Conservation (phyloP, 169 alveolate genomes). For the Ophryocystis elektroscirrha region DNA sequence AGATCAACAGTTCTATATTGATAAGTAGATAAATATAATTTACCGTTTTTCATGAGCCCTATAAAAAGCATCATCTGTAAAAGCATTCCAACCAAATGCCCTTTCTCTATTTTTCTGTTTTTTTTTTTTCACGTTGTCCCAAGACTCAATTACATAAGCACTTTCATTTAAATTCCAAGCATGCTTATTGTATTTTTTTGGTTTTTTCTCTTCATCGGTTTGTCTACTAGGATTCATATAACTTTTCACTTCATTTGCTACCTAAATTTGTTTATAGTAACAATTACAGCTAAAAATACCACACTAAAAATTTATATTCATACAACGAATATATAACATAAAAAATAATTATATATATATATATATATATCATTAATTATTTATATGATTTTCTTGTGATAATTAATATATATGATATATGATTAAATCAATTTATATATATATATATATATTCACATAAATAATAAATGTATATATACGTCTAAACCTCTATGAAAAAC, state of each 20-base stretch:
- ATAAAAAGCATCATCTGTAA: constrained; percentile 57
- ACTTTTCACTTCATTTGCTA: constrained; percentile 14
- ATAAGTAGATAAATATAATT: neutral
- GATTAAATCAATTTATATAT: no score
- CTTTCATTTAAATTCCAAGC: neutral
- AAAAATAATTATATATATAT: neutral
- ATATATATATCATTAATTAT: neutral
- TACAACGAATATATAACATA: neutral
- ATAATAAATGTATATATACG: neutral
- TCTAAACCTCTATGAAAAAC: neutral
- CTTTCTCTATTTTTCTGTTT: constrained; percentile 27
- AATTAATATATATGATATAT: neutral
- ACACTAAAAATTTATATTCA: neutral
- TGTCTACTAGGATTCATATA: constrained; percentile 27
- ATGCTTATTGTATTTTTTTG: neutral
- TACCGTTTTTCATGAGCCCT: constrained; percentile 61
- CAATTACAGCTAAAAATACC: neutral
- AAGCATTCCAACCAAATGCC: constrained; percentile 59
- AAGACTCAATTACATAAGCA: constrained; percentile 4
- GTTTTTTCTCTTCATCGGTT: constrained; percentile 1
- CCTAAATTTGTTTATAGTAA: neutral
- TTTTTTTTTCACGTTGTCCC: constrained; percentile 5
- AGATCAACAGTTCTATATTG: constrained; percentile 20
- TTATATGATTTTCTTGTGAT: no score
- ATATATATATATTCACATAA: no score